phyloP scores from a whole-genome alignment of 352 stramenopile species.

The Phytophthora lateralis region DNA sequence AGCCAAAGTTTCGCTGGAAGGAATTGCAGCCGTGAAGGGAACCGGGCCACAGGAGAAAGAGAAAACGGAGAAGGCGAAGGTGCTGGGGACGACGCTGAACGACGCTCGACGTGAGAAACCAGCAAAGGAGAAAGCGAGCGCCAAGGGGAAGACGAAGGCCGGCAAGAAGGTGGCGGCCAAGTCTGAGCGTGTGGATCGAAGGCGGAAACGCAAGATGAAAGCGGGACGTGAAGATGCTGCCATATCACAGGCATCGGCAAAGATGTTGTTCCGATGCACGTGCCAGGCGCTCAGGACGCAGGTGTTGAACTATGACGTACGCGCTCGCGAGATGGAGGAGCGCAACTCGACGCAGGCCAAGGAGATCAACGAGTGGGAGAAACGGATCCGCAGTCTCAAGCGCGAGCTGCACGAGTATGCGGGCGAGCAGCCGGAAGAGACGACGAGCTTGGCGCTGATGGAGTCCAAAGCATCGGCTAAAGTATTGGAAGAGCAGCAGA shows the following conservation, averaged over 20 bases:
- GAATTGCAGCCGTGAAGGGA: slow-evolving; percentile 3
- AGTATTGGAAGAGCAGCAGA: slow-evolving; percentile 3
- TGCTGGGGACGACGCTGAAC: not conserved
- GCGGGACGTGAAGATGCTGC: not conserved
- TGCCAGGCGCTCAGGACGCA: slow-evolving; percentile 43
- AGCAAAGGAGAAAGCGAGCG: not conserved
- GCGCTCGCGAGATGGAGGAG: slow-evolving; percentile 47
- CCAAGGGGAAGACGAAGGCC: slow-evolving; percentile 5
- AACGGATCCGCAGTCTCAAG: slow-evolving; percentile 37
- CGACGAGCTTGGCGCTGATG: slow-evolving; percentile 2
- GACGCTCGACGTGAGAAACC: not conserved
- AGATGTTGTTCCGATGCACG: slow-evolving; percentile 52
- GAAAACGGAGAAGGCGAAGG: not conserved
- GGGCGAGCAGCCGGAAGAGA: slow-evolving; percentile 16
- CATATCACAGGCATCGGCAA: slow-evolving; percentile 34
- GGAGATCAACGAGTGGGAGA: slow-evolving; percentile 49
- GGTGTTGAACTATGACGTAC: slow-evolving; percentile 53
- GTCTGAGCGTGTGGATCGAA: slow-evolving; percentile 8
- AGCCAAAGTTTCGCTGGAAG: slow-evolving; percentile 5
- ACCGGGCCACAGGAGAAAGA: not conserved
- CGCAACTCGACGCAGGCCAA: slow-evolving; percentile 33
- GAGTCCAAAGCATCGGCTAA: not conserved
- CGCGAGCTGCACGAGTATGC: slow-evolving; percentile 34
- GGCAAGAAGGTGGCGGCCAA: slow-evolving; percentile 24
- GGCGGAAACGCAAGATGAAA: slow-evolving; percentile 28